Evolutionary conservation across 2,329 filamentous ascomycete species (phyloP).

Genomic region (Alternaria hordeiaustralica): DNA sequence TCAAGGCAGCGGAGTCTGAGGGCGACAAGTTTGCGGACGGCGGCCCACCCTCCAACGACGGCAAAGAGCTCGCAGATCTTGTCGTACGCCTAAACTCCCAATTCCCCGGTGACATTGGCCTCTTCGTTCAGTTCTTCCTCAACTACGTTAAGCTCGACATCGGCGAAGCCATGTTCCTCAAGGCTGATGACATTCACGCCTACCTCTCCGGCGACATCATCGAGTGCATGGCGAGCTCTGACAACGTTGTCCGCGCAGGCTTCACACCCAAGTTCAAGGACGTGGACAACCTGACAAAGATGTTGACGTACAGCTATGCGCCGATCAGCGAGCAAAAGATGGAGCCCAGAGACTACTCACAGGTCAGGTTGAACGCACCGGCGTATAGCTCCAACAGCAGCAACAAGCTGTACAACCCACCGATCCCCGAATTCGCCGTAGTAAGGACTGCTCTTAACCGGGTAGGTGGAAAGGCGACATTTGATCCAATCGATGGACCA

Average conservation of each 20-base stretch:
- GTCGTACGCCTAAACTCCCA: conserved; percentile 78
- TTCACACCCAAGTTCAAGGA: conserved; percentile 99
- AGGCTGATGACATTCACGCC: conserved; percentile 96
- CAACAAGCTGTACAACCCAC: conserved; percentile 84
- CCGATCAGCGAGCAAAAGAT: conserved; percentile 97
- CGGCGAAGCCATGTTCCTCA: conserved; percentile 94
- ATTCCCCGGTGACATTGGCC: conserved; percentile 85
- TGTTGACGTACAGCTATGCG: conserved; percentile 95
- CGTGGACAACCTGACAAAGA: conserved; percentile 82
- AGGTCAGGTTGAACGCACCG: conserved; percentile 78
- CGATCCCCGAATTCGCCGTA: conserved; percentile 95
- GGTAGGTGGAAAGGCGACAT: conserved; percentile 79
- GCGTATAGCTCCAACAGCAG: conserved; percentile 81
- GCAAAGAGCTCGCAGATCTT: conserved; percentile 76
- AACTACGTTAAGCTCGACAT: conserved; percentile 89
- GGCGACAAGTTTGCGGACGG: conserved; percentile 76
- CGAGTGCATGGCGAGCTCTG: conserved; percentile 98
- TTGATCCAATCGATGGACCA: conserved; percentile 85
- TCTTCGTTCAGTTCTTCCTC: conserved; percentile 96
- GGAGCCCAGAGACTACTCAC: conserved; percentile 82
- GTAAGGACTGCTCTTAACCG: conserved; percentile 77
- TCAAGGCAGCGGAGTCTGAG: conserved; percentile 72
- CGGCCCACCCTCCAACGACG: conserved; percentile 71
- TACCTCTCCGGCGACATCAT: conserved; percentile 94
- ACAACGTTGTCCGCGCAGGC: conserved; percentile 96